These are phyloP conservation scores for Penicillium sp. DNA, from an alignment of 2,329 filamentous ascomycete genomes.

Conservation along the genomic window DNA sequence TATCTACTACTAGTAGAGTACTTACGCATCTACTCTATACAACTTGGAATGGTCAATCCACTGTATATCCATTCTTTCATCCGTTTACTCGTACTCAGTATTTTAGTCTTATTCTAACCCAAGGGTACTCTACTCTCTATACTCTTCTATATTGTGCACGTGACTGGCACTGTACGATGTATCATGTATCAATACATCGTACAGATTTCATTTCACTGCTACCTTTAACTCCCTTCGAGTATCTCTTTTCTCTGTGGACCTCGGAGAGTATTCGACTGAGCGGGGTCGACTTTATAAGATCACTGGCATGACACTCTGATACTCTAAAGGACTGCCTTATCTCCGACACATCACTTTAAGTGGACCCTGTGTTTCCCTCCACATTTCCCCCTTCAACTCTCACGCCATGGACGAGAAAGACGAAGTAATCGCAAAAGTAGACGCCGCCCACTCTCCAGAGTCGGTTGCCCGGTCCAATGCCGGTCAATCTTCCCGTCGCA, in stretches of 20 bases:
- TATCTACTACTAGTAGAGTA: too few species aligned
- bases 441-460: background rate
- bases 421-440: background rate
- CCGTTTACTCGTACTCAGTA: too few species aligned
- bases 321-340: background rate
- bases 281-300: background rate
- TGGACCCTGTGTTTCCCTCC: background rate
- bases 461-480: background rate
- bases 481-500: background rate
- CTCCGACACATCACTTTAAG: background rate
- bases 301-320: background rate
- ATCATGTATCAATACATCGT: too few species aligned
- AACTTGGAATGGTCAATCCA: too few species aligned
- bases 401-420: conserved; percentile 7
- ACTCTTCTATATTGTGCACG: too few species aligned
- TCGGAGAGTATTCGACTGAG: background rate
- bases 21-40: too few species aligned
- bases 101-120: too few species aligned
- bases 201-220: too few species aligned
- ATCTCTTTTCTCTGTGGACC: background rate
- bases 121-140: too few species aligned
- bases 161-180: too few species aligned
- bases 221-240: too few species aligned
- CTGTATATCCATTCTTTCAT: too few species aligned
- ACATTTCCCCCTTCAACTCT: background rate